phyloP scores from a whole-genome alignment of 352 stramenopile genomes.

The Stephanocyclus meneghinianus region DNA sequence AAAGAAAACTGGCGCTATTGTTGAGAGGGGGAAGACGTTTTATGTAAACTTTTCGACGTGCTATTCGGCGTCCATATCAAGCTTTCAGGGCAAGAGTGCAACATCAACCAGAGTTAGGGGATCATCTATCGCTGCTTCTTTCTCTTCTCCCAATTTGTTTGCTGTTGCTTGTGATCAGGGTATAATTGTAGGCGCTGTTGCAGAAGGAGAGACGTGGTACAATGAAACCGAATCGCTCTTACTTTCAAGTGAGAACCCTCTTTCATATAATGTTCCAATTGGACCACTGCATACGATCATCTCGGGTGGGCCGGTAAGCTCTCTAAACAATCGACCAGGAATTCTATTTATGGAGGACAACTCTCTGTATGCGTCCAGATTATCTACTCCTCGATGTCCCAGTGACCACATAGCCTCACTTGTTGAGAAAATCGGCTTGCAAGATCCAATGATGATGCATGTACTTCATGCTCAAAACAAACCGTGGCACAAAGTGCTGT shows the following conservation, averaged over 20 bases:
- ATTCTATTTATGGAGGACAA: slow-evolving; percentile 45
- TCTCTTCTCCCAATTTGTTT: slow-evolving; percentile 30
- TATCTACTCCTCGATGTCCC: slow-evolving; percentile 20
- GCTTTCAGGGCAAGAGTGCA: neutral
- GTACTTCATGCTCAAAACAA: slow-evolving; percentile 20
- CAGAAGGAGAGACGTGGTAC: slow-evolving; percentile 20
- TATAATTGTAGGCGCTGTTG: slow-evolving; percentile 25
- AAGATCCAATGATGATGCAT: slow-evolving; percentile 61
- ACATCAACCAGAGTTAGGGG: slow-evolving; percentile 9
- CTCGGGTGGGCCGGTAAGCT: slow-evolving; percentile 37
- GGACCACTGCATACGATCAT: slow-evolving; percentile 47
- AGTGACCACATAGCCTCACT: slow-evolving; percentile 37
- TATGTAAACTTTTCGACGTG: slow-evolving; percentile 27
- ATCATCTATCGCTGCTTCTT: slow-evolving; percentile 26
- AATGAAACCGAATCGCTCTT: slow-evolving; percentile 10
- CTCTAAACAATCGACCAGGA: slow-evolving; percentile 45
- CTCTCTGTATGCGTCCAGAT: slow-evolving; percentile 34
- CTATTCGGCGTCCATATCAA: slow-evolving; percentile 25
- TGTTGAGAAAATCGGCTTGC: slow-evolving; percentile 57
- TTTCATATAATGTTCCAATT: slow-evolving; percentile 6
- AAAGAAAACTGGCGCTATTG: slow-evolving; percentile 11
- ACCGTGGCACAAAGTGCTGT: slow-evolving; percentile 17
- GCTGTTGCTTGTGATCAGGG: slow-evolving; percentile 44
- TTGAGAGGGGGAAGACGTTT: slow-evolving; percentile 28
- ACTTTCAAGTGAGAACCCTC: neutral